Base-by-base conservation (phyloP, 2,329 filamentous ascomycete species). In the Aspergillus caelatus region DNA sequence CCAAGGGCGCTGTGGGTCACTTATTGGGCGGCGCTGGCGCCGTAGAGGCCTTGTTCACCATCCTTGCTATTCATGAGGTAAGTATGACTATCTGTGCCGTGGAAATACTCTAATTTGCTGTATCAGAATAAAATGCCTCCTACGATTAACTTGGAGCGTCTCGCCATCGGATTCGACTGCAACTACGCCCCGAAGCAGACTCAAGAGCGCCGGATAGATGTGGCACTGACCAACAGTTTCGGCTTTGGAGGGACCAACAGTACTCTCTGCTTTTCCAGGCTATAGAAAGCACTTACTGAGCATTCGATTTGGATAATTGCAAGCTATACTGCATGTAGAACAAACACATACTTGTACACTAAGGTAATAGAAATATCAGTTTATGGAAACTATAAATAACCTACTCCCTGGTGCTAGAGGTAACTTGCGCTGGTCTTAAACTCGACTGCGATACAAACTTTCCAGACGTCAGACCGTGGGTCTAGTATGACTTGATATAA, bases 171-270 rank as follows among this genome's bases (percentile, higher is more conserved):
- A 4, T 90, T 92, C 60, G 81, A 88, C 67, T 96, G 94, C 81
- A 97, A 98, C 74, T 94, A 97, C 76, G 89, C 97, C 4, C 87
- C 93, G 0, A 83, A 88, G 4, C 74, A 82, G 53, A 85, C 93
- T 0, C 94, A 97, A 77, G 78, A 90, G 58, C 89, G 87, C 68
- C 75, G 83, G 2, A 87, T 98, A 12, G 81, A 88, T 62, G 89
- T 94, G 26, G 92, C 91, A 6, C 72, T 99, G 62, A 95, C 92
- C 4, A 99, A 99, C 74, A 98, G 94, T 75, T 99, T 99, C 80
- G 95, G 95, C 0, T 99, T 99, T 80, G 95, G 95, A 12, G 95
- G 95, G 19, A 98, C 94, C 1, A 99, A 99, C 80, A 94, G 94
- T 48, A 93, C 89, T 60, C 81, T 99, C 43, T 93, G 93, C 58